These are phyloP conservation scores for Luffa aegyptiaca DNA, from an alignment of 306 rosid species.

Conservation along the genomic window DNA sequence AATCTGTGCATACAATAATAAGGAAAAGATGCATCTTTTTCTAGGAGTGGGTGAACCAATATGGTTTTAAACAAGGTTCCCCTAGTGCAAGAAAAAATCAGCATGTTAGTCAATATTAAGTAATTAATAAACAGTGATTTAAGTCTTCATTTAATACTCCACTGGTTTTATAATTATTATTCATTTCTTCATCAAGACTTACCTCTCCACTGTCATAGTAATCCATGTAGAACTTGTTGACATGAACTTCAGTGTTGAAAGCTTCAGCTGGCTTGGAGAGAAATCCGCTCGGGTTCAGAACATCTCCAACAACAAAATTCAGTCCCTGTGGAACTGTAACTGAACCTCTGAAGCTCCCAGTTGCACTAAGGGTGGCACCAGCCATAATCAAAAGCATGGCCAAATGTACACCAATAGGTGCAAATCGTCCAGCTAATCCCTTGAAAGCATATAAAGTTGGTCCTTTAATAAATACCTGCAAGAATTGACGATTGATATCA, in stretches of 20 bases:
- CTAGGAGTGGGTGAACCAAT: neutral
- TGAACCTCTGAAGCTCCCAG: constrained; percentile 93
- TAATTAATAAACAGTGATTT: neutral
- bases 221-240: constrained; percentile 83
- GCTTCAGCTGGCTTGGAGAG: constrained; percentile 69
- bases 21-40: neutral
- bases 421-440: constrained; percentile 85
- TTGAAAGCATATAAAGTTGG: constrained; percentile 75
- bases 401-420: constrained; percentile 92
- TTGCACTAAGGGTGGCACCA: constrained; percentile 87
- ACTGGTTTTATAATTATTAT: neutral
- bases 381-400: constrained; percentile 83
- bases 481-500: neutral
- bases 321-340: constrained; percentile 95
- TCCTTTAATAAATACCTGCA: constrained; percentile 79
- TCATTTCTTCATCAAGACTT: constrained; percentile 10
- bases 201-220: constrained; percentile 94
- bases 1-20: neutral
- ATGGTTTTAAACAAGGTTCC: neutral
- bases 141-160: neutral
- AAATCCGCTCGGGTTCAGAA: constrained; percentile 71
- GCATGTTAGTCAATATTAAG: too few relatives aligned
- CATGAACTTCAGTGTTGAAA: constrained; percentile 86
- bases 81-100: neutral
- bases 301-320: constrained; percentile 89